Percentiles rank a stretch among this genome's conserved stretches.
phyloP scores from a whole-genome alignment of 2,329 filamentous ascomycete species.

The Blumeria graminis region DNA sequence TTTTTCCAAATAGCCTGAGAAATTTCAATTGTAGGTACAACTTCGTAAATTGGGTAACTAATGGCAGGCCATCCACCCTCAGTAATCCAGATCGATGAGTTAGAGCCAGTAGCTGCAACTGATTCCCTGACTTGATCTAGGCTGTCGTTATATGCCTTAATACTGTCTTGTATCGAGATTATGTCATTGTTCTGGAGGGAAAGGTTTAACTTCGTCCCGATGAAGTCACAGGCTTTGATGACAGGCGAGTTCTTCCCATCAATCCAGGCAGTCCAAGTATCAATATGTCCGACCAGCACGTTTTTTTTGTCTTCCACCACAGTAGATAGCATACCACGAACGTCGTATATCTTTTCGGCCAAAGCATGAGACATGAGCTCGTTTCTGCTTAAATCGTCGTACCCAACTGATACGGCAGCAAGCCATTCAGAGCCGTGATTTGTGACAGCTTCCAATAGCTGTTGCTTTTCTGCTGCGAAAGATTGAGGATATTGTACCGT shows the following conservation, averaged over 20 bases:
- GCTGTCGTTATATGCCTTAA: constrained; percentile 23
- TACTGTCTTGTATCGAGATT: too few species aligned
- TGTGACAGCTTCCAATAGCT: constrained; percentile 42
- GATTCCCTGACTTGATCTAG: constrained; percentile 37
- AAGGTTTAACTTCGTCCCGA: constrained; percentile 74
- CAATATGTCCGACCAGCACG: constrained; percentile 60
- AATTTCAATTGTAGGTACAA: too few species aligned
- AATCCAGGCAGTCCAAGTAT: constrained; percentile 65
- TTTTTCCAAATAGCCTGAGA: too few species aligned
- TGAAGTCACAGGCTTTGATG: constrained; percentile 46
- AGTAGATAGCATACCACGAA: constrained; percentile 33
- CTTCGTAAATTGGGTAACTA: too few species aligned
- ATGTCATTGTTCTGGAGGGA: constrained; percentile 50
- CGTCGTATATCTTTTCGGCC: constrained; percentile 34
- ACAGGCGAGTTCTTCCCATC: constrained; percentile 49
- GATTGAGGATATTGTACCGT: constrained; percentile 7
- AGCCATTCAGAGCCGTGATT: constrained; percentile 43
- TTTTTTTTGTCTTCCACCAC: constrained; percentile 35
- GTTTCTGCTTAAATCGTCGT: constrained; percentile 64
- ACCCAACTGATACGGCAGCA: constrained; percentile 54
- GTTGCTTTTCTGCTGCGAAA: constrained; percentile 42
- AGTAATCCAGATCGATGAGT: constrained; percentile 53
- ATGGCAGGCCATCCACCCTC: constrained; percentile 57
- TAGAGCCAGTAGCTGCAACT: constrained; percentile 31
- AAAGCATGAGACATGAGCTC: constrained; percentile 43